Evolutionary conservation across 2,329 filamentous ascomycete genomes (phyloP).

Genomic region (Botrytis fragariae): DNA sequence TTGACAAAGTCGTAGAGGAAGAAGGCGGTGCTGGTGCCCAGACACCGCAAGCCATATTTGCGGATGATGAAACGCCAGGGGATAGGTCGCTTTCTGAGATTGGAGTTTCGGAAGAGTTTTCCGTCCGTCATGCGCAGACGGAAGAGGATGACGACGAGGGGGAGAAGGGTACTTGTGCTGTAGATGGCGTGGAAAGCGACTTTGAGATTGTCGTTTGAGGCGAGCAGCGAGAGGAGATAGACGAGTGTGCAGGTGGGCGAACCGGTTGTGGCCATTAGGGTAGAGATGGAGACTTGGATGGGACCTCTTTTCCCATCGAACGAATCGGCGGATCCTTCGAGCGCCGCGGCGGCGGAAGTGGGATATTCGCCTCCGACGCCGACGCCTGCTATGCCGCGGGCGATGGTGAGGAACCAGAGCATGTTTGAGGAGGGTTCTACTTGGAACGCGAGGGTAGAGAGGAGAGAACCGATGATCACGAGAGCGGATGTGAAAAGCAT

Average conservation of each 20-base stretch:
- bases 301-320: constrained; percentile 14
- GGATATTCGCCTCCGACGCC: constrained; percentile 43
- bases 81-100: neutral
- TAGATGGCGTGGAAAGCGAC: constrained; percentile 36
- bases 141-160: constrained; percentile 38
- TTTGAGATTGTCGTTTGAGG: constrained; percentile 39
- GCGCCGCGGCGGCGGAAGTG: constrained; percentile 40
- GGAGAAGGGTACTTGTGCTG: constrained; percentile 39
- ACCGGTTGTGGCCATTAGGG: constrained; percentile 14
- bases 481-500: constrained; percentile 38
- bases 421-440: constrained; percentile 36
- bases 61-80: neutral
- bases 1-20: constrained; percentile 43
- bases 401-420: constrained; percentile 42
- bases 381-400: constrained; percentile 41
- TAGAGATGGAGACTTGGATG: constrained; percentile 13
- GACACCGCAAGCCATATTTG: constrained; percentile 6
- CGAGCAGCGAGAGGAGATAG: constrained; percentile 38
- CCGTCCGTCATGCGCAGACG: constrained; percentile 38
- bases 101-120: neutral
- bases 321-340: constrained; percentile 39
- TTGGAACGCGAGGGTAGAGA: constrained; percentile 30
- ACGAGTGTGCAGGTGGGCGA: neutral
- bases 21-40: constrained; percentile 39
- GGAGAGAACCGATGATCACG: constrained; percentile 37